Base-by-base conservation (phyloP, 1,139 yeast genomes). In the Diutina scorzettiae region DNA sequence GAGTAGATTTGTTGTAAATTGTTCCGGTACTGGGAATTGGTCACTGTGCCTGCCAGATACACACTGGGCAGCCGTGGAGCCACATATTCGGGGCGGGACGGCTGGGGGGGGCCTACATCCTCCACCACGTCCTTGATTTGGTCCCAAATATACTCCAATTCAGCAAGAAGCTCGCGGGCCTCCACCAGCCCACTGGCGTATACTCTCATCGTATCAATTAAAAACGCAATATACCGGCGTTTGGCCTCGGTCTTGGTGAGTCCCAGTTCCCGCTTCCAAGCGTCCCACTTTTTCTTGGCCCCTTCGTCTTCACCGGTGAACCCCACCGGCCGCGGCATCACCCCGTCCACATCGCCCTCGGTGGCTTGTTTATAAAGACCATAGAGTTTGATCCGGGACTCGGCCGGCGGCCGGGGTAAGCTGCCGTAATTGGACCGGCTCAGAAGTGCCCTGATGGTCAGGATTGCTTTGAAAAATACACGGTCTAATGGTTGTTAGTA, bases 351-450 rank as follows among this genome's bases (percentile, higher is more conserved):
- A 55, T 85, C 77, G 2, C 95, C 95, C 58, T 83, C 94, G 4
- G 93, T 83, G 2, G 95, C 89, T 55, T 85, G 95, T 53, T 85
- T 85, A 60, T 84, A 85, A 42, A 85, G 67, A 0, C 95, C 95
- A 56, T 85, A 85, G 7, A 85, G 66, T 46, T 70, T 71, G 45
- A 81, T 76, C 27, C 95, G 60, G 47, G 70, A 76, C 44, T 79
- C 83, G 1, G 85, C 76, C 1, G 94, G 89, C 0, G 95, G 95
- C 40, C 89, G 71, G 0, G 93, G 85, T 40, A 83, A 63, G 7
- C 83, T 68, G n/a, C 81, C 81, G 43, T 78, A 72, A 44, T 78
- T 78, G 14, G 82, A 71, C 41, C 83, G 67, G 5, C 83, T 73
- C 8, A 91, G 79, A 42, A 85, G 64, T 4, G 87, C 76, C 47